Evolutionary conservation across 352 stramenopile genomes (phyloP), one percentile per base, ranked within the genome.

Genomic region (Globisporangium abappressorium): DNA sequence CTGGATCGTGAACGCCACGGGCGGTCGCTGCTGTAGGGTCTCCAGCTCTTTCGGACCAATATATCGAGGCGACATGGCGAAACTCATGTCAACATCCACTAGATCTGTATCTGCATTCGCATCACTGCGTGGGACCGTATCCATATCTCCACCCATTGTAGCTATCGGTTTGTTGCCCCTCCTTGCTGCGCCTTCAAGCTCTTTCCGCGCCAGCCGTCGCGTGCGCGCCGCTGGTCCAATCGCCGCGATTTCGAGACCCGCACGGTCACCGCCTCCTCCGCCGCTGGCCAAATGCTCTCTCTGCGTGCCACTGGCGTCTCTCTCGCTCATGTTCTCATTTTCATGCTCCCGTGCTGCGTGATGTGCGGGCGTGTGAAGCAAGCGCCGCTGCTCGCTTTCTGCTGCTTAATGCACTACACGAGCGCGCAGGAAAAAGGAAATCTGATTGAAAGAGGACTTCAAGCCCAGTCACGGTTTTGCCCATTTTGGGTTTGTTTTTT

Each of bases 1-100:
- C 12, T 73, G 72, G 9, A 88, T 76, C 9, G 75, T 60, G 53
- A 90, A 82, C 12, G 72, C 64, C 57, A 90, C 72, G 0, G 78
- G 53, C 36, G 81, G 76, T 18, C 69, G 72, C 33, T 62, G 66
- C 61, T 79, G 77, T 26, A 89, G 64, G 62, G 76, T 66, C 12
- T 66, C 61, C 4, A 86, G 65, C 54, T 75, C 57, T 5, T 59
- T 43, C 0, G 70, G 62, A 18, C 79, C 70, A 43, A 80, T 77
- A 55, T 82, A 80, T 30, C 67, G 64, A 5, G 72, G 63, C 12
- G 77, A 87, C n/a, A 76, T 55, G 38, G 72, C 63, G 41, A 76
- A 84, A 2, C 62, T 33, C 33, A 7, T 26, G 9, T 76, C 71
- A 0, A 14, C 30, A 1, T 66, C 65, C 1, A n/a, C 55, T 30